Conservation (phyloP, 306 rosid species). For the Boehmeria nivea region DNA sequence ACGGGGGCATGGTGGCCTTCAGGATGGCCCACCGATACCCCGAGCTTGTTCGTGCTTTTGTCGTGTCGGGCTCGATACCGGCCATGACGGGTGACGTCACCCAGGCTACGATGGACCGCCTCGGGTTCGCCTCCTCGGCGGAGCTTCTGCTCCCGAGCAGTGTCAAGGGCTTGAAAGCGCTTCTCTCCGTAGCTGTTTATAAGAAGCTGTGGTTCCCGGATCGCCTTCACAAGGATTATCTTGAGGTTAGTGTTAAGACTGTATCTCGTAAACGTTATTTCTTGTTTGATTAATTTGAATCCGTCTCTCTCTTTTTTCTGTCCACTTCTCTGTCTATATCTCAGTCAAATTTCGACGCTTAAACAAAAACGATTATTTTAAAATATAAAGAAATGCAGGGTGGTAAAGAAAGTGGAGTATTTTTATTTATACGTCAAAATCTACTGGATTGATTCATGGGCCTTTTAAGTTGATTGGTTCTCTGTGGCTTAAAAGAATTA, state of each 20-base stretch:
- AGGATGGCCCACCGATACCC: slow-evolving; percentile 57
- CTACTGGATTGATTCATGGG: no score
- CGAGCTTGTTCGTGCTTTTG: slow-evolving; percentile 46
- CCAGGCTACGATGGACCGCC: slow-evolving; percentile 16
- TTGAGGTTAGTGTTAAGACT: slow-evolving; percentile 65
- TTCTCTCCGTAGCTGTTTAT: slow-evolving; percentile 47
- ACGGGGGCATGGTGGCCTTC: slow-evolving; percentile 79
- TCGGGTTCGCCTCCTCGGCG: slow-evolving; percentile 51
- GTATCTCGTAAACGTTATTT: no score
- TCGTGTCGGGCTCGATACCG: slow-evolving; percentile 46
- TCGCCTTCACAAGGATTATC: slow-evolving; percentile 45
- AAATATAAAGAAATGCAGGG: no score
- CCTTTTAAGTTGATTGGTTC: no score
- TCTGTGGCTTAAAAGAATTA: no score
- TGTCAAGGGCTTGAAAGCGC: slow-evolving; percentile 38
- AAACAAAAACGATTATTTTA: no score
- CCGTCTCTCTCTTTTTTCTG: no score
- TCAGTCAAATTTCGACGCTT: no score
- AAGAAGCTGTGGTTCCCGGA: slow-evolving; percentile 53
- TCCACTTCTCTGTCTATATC: no score
- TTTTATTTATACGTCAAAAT: no score
- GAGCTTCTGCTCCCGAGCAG: slow-evolving; percentile 63
- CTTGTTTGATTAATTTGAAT: no score
- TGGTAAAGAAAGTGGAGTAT: no score
- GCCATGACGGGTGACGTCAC: slow-evolving; percentile 39